These are phyloP conservation scores for Uronychia setigera DNA, from an alignment of 73 alveolate genomes.

Conservation along the genomic window DNA sequence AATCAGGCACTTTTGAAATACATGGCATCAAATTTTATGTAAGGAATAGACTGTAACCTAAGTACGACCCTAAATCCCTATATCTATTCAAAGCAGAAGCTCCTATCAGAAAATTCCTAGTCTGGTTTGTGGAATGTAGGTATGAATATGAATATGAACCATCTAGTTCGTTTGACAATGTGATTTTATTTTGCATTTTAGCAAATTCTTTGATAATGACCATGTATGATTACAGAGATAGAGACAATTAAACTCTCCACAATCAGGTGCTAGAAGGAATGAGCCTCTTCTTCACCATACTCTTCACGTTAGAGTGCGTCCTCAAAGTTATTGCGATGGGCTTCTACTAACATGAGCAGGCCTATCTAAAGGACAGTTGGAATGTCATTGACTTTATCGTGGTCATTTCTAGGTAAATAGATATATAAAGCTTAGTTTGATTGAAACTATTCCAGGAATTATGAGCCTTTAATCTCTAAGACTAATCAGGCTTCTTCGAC, in stretches of 20 bases:
- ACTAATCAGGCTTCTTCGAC: constrained; percentile 22
- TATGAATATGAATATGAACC: not conserved
- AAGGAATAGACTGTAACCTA: not conserved
- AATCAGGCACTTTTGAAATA: not conserved
- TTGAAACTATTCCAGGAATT: not conserved
- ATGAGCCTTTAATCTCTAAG: constrained; percentile 15
- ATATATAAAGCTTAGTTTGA: constrained; percentile 8
- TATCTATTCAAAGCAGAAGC: not conserved
- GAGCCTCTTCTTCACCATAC: not conserved
- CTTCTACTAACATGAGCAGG: constrained; percentile 26
- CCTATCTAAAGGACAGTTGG: constrained; percentile 57
- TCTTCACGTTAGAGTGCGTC: constrained; percentile 47
- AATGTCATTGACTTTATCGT: constrained; percentile 56
- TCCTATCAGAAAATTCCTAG: not conserved
- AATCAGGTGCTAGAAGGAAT: not conserved
- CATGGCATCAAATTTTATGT: not conserved
- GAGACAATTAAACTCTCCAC: not conserved
- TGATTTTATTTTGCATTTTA: no score
- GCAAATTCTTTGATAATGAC: not conserved
- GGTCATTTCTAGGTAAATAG: constrained; percentile 2
- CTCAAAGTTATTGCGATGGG: constrained; percentile 49
- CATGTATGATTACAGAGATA: not conserved
- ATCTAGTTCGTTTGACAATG: not conserved
- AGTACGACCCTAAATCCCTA: not conserved
- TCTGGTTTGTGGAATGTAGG: not conserved